A percentile compares a stretch with the other conserved stretches of the same genome.
Conservation (phyloP, 73 alveolate species). For the Symbiodinium natans region DNA sequence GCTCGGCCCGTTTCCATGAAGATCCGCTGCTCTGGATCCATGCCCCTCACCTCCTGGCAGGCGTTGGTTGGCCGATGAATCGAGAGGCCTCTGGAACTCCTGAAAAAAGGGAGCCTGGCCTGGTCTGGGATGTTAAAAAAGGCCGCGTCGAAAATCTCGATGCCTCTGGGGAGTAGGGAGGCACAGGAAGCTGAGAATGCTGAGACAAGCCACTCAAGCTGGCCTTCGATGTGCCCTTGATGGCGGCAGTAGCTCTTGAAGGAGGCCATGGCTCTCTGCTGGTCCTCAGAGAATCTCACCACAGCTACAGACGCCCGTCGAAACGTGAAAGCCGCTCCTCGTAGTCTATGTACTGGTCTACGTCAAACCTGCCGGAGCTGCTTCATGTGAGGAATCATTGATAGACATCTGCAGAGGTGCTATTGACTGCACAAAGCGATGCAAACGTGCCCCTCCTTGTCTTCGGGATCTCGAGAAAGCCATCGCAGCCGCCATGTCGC, state of each 20-base stretch:
- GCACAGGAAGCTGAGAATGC: too few relatives aligned
- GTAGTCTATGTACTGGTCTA: slow-evolving; percentile 69
- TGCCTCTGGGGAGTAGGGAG: slow-evolving; percentile 1
- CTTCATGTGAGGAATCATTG: too few relatives aligned
- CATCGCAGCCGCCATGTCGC: slow-evolving; percentile 94
- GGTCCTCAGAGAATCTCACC: background rate
- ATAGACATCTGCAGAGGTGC: background rate
- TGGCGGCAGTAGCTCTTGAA: slow-evolving; percentile 92
- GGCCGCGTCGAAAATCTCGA: slow-evolving; percentile 66
- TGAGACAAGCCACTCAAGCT: too few relatives aligned
- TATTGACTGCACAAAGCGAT: too few relatives aligned
- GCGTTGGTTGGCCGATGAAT: background rate
- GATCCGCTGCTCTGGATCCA: slow-evolving; percentile 93
- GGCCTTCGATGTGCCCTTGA: slow-evolving; percentile 82
- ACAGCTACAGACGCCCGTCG: background rate
- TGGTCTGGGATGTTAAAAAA: slow-evolving; percentile 85
- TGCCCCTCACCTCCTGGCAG: slow-evolving; percentile 63
- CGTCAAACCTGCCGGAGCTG: slow-evolving; percentile 32
- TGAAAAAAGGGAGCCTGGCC: too few relatives aligned
- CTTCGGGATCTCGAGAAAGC: slow-evolving; percentile 85
- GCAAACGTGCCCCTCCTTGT: too few relatives aligned
- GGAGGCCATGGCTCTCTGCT: slow-evolving; percentile 58
- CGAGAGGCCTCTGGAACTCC: background rate
- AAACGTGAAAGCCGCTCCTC: background rate
- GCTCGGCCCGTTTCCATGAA: slow-evolving; percentile 74